Evolutionary conservation across 2,329 filamentous ascomycete genomes (phyloP), one percentile per base, ranked within the genome.

Genomic region (Aspergillus brunneoviolaceus): DNA sequence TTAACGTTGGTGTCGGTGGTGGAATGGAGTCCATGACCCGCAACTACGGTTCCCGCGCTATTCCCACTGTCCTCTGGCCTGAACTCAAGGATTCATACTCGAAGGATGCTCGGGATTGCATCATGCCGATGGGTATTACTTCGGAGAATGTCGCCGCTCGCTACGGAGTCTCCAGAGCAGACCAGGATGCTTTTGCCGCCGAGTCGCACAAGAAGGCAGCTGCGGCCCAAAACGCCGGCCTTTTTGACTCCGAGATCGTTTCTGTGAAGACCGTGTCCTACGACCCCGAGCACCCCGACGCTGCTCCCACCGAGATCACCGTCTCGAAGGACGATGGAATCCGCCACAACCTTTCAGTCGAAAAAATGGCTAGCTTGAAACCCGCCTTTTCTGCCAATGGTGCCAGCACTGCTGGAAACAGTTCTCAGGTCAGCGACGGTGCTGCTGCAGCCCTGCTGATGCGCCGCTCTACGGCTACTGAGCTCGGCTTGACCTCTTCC

Each of bases 11-110:
- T 61, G 86, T 97, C 63, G 93, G 88, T 10, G 93, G 90, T 2
- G 93, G 93, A 31, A 96, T 96, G 90, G 93, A 97, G 84, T 94
- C 89, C 79, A 97, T 97, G 93, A 96, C 91, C 64, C 81, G 89
- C 65, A 96, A 96, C 78, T 97, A 97, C 77, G 92, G 88, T 55
- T 86, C 82, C 27, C 82, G 87, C 59, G 93, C 93, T n/a, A 95
- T 97, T 49, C 93, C 93, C 0, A 88, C 87, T 0, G 85, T 92
- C 64, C 77, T 92, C 11, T 96, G 92, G 91, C 87, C 89, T 0
- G 87, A 84, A 55, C 79, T 96, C 62, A 85, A 81, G 68, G 84
- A 89, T 1, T 87, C 84, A 3, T 76, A 79, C 1, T 83, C 84
- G 10, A 83, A 89, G 70, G 88, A 96, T 64, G 90, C 90, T 3